Evolutionary conservation across 257 asterid genomes (phyloP).

Genomic region (Solanum tarijense): DNA sequence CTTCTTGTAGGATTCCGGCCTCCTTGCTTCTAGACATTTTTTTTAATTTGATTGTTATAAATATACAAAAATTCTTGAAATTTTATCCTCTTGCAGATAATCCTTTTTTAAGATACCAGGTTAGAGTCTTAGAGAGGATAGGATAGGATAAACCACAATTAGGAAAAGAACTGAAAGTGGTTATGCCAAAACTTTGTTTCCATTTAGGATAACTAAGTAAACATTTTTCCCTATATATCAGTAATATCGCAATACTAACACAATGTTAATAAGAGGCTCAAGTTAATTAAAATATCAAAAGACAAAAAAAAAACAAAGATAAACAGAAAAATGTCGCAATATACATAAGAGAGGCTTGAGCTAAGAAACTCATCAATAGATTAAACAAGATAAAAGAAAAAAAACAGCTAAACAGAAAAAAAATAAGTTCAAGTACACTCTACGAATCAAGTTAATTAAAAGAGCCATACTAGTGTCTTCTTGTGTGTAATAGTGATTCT

Average conservation of each 20-base stretch:
- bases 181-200: neutral
- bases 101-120: neutral
- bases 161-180: neutral
- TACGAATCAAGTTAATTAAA: neutral
- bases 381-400: neutral
- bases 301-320: neutral
- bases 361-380: neutral
- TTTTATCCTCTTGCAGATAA: neutral
- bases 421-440: neutral
- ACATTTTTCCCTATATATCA: neutral
- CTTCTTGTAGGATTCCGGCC: neutral
- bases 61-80: neutral
- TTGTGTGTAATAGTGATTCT: constrained; percentile 93
- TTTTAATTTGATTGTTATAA: neutral
- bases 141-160: neutral
- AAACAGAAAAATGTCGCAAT: neutral
- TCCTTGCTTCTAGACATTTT: neutral
- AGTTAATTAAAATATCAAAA: neutral
- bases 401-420: neutral
- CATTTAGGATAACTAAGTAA: neutral
- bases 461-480: constrained; percentile 77
- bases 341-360: neutral
- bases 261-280: neutral
- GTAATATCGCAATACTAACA: neutral
- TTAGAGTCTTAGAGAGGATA: neutral